Conservation (phyloP, 306 rosid species). For the Citrullus mucosospermus region DNA sequence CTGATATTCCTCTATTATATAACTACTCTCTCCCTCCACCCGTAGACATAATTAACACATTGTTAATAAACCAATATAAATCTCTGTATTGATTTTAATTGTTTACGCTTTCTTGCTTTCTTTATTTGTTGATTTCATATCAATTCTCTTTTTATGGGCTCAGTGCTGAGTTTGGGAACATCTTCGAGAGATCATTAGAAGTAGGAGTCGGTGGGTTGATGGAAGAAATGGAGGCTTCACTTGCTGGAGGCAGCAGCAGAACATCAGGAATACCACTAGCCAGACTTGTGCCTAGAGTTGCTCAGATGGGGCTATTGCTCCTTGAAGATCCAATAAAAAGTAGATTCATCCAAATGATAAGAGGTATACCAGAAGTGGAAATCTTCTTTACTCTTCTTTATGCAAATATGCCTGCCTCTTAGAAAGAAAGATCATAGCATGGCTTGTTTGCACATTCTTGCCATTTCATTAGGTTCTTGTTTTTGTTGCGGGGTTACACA, state of each 20-base stretch:
- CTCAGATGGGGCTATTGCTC: conserved; percentile 56
- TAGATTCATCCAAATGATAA: conserved; percentile 50
- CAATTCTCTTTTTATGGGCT: not conserved
- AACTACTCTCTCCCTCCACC: no score
- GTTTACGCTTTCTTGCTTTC: no score
- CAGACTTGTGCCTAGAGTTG: conserved; percentile 60
- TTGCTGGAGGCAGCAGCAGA: conserved; percentile 37
- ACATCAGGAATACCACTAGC: conserved; percentile 54
- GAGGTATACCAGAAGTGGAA: conserved; percentile 56
- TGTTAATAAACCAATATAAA: no score
- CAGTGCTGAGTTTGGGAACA: conserved; percentile 61
- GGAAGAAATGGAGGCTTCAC: conserved; percentile 39
- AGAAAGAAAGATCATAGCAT: not conserved
- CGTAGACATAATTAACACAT: no score
- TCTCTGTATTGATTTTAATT: no score
- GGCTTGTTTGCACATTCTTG: not conserved
- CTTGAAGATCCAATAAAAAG: conserved; percentile 64
- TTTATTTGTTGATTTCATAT: no score
- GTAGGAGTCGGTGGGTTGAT: conserved; percentile 42
- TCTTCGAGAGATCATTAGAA: conserved; percentile 49
- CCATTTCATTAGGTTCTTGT: not conserved
- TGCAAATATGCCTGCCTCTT: conserved; percentile 43
- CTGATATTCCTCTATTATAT: no score
- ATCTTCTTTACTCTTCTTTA: conserved; percentile 77
- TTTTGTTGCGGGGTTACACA: not conserved